phyloP scores from a whole-genome alignment of 768 basidiomycete genomes.

The Russula foetens region DNA sequence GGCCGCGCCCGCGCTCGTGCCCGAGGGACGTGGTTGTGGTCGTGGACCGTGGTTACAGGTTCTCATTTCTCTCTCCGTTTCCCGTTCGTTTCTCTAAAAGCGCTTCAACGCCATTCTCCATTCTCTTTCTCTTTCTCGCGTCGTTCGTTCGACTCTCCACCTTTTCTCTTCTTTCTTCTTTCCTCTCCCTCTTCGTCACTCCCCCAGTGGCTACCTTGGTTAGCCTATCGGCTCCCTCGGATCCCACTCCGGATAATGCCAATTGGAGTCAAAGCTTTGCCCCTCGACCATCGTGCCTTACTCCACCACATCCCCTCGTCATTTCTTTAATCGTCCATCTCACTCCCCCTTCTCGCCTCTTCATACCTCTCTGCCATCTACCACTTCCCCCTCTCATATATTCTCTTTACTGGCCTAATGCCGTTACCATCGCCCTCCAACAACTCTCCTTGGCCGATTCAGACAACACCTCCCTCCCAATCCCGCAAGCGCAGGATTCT shows the following conservation, averaged over 20 bases:
- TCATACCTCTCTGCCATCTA: not conserved
- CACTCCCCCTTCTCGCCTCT: constrained; percentile 20
- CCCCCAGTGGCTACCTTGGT: constrained; percentile 7
- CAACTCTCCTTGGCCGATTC: constrained; percentile 38
- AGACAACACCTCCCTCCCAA: constrained; percentile 31
- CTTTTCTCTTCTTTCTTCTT: constrained; percentile 20
- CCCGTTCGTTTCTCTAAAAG: not conserved
- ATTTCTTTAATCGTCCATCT: constrained; percentile 20
- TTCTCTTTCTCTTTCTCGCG: constrained; percentile 2
- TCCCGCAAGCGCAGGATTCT: constrained; percentile 16
- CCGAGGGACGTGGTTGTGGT: too few species aligned
- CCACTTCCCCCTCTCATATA: constrained; percentile 4
- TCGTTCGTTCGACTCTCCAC: constrained; percentile 20
- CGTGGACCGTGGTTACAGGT: too few species aligned
- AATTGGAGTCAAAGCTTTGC: constrained; percentile 18
- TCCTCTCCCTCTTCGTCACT: constrained; percentile 18
- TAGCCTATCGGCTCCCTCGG: constrained; percentile 6
- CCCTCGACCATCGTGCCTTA: constrained; percentile 15
- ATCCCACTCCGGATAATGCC: constrained; percentile 27
- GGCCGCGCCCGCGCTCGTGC: too few species aligned
- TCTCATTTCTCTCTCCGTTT: not conserved
- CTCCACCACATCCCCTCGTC: constrained; percentile 10
- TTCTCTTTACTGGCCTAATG: constrained; percentile 28
- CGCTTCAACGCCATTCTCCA: constrained; percentile 3
- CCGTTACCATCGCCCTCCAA: constrained; percentile 26